phyloP scores from a whole-genome alignment of 768 basidiomycete genomes.

The Lentinula sp. region DNA sequence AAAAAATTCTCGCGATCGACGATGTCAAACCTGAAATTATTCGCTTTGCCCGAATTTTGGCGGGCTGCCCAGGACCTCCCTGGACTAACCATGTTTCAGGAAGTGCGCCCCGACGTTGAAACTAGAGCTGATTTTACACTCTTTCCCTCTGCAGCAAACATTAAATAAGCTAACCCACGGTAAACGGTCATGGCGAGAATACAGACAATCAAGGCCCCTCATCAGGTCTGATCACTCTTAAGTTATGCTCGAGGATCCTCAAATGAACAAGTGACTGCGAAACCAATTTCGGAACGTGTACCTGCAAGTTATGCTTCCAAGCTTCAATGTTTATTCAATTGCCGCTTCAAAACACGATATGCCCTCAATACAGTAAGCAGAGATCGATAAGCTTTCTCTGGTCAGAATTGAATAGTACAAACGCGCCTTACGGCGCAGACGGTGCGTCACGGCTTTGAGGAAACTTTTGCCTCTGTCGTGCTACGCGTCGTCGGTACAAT shows the following conservation, averaged over 20 bases:
- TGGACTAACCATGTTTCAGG: no score
- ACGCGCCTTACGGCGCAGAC: no score
- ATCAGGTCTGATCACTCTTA: background rate
- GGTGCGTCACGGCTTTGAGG: background rate
- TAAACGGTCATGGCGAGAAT: no score
- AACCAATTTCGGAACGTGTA: background rate
- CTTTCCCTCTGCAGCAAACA: no score
- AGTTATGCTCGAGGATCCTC: background rate
- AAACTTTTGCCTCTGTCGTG: background rate
- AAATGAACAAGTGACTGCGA: background rate
- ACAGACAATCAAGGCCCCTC: no score
- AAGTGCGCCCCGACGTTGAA: no score
- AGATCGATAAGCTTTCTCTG: background rate
- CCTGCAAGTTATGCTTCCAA: background rate
- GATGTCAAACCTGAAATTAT: background rate
- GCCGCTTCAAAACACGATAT: background rate
- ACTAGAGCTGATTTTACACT: no score
- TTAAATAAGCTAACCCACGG: no score
- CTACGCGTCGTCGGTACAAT: background rate
- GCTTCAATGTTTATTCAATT: no score
- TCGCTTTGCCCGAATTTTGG: background rate
- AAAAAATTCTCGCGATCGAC: background rate
- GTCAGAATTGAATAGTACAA: background rate
- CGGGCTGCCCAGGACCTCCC: background rate
- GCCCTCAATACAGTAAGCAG: background rate